Evolutionary conservation across 768 basidiomycete species (phyloP).

Genomic region (Roridomyces roridus): DNA sequence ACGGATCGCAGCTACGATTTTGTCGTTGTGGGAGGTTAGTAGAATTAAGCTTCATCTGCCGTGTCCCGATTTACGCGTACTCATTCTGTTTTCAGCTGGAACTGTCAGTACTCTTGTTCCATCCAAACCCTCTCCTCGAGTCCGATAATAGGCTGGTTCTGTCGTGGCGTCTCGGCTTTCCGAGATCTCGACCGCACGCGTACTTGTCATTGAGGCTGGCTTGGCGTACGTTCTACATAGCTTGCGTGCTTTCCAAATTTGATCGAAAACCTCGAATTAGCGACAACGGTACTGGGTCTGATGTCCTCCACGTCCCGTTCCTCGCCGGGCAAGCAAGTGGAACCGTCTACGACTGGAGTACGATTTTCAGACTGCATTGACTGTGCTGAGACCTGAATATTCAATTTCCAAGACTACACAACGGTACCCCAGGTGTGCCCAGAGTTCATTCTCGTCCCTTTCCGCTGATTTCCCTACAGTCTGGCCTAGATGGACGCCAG

Average conservation of each 20-base stretch:
- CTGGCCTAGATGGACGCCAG: slow-evolving; percentile 18
- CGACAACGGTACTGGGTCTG: slow-evolving; percentile 1
- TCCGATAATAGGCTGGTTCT: slow-evolving; percentile 41
- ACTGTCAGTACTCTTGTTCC: too few species aligned
- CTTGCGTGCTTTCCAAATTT: not conserved
- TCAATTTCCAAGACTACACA: slow-evolving; percentile 12
- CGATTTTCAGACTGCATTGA: not conserved
- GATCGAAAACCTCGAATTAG: too few species aligned
- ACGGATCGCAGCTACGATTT: too few species aligned
- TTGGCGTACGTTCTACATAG: not conserved
- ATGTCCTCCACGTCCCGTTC: not conserved
- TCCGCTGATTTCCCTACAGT: slow-evolving; percentile 3
- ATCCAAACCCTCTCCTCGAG: not conserved
- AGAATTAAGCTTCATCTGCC: too few species aligned
- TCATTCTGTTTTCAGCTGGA: too few species aligned
- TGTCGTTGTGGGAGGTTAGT: too few species aligned
- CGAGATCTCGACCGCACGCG: slow-evolving; percentile 36
- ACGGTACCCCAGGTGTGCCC: not conserved
- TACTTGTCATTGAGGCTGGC: slow-evolving; percentile 42
- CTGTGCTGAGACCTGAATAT: not conserved
- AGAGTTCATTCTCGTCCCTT: too few species aligned
- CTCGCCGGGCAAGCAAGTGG: slow-evolving; percentile 3
- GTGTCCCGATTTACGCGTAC: too few species aligned
- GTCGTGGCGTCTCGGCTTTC: slow-evolving; percentile 44
- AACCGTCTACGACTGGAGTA: slow-evolving; percentile 18